Percentiles rank a stretch among this genome's conserved stretches.
Evolutionary conservation across 441 rosid species (phyloP).

Genomic region (Sinapis alba): DNA sequence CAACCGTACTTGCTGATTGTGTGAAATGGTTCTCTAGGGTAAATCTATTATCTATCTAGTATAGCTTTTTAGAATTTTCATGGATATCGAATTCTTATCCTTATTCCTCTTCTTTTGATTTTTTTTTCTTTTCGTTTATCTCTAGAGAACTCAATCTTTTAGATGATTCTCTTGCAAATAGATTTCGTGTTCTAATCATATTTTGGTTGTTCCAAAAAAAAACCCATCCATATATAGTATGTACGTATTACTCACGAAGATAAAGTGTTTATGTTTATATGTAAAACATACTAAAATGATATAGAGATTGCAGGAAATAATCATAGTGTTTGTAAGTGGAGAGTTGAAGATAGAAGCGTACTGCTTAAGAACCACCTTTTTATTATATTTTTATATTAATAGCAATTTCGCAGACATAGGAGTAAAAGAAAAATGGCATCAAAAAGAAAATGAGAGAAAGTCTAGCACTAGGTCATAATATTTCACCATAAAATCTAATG

Average conservation of each 20-base stretch:
- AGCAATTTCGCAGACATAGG: background rate
- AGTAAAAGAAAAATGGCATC: background rate
- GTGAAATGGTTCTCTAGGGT: background rate
- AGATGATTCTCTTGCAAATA: no score
- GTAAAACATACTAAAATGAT: constrained; percentile 28
- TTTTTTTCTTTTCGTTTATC: no score
- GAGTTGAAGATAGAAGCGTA: constrained; percentile 33
- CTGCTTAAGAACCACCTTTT: constrained; percentile 35
- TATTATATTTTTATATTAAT: background rate
- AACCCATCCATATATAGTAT: background rate
- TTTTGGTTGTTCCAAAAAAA: no score
- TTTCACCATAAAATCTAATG: constrained; percentile 3
- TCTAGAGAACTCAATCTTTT: no score
- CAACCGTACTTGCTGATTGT: background rate
- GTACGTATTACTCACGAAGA: constrained; percentile 15
- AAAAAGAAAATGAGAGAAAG: background rate
- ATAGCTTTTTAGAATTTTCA: no score
- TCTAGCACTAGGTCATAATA: constrained; percentile 33
- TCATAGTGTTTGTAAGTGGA: constrained; percentile 40
- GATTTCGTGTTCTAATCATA: no score
- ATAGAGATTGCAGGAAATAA: constrained; percentile 25
- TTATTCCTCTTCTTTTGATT: no score
- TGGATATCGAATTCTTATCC: no score
- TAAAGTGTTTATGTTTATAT: background rate
- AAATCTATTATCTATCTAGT: no score